Percentiles rank a stretch among this genome's conserved stretches.
Conservation (phyloP, 352 stramenopile genomes). For the Phytopythium oedochilum region DNA sequence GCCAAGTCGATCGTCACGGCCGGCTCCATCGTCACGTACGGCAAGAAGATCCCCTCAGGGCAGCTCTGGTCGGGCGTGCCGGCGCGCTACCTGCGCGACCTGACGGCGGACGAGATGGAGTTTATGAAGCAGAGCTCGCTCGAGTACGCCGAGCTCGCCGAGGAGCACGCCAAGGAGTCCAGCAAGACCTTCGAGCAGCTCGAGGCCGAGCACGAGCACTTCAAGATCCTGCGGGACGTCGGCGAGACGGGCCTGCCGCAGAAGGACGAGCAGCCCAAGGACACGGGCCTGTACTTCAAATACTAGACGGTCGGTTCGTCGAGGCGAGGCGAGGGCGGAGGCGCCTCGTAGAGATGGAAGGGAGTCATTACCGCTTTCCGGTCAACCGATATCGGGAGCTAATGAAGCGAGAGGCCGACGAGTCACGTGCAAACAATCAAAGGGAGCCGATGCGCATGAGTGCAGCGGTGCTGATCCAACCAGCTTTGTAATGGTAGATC, state of each 20-base stretch:
- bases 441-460: not conserved
- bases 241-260: slow-evolving; percentile 75
- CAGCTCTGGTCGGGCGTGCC: slow-evolving; percentile 88
- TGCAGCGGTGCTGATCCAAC: not conserved
- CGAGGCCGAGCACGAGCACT: slow-evolving; percentile 67
- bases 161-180: slow-evolving; percentile 66
- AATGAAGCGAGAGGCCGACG: not conserved
- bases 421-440: not conserved
- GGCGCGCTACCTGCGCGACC: slow-evolving; percentile 79
- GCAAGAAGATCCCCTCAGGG: slow-evolving; percentile 84
- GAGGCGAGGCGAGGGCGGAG: not conserved
- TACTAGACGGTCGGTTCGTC: slow-evolving; percentile 59
- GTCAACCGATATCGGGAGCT: not conserved
- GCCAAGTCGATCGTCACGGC: slow-evolving; percentile 88
- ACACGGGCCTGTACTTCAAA: slow-evolving; percentile 86
- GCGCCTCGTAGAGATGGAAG: not conserved
- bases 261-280: slow-evolving; percentile 62
- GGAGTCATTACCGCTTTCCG: not conserved
- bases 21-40: slow-evolving; percentile 84
- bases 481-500: not conserved
- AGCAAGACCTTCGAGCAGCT: slow-evolving; percentile 85
- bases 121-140: slow-evolving; percentile 88
- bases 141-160: slow-evolving; percentile 79
- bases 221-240: slow-evolving; percentile 76
- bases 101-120: slow-evolving; percentile 80